Conservation (phyloP, 805 yeast genomes). For the Suhomyces tanzawaensis region DNA sequence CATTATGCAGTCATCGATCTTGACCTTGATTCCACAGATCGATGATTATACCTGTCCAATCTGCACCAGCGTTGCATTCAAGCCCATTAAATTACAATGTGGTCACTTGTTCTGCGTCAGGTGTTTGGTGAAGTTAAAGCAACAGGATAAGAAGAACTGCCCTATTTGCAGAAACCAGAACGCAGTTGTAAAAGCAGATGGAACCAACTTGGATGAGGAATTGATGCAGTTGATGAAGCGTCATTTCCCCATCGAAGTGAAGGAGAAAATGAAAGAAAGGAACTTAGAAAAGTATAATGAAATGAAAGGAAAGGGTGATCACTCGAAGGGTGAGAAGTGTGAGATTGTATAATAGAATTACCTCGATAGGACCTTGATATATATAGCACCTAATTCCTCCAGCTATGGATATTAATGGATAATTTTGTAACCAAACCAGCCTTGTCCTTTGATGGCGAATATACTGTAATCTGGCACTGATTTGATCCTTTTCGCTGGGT, state of each 20-base stretch:
- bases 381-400: no score
- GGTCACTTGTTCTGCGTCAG: constrained; percentile 71
- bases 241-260: constrained; percentile 67
- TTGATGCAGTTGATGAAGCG: constrained; percentile 51
- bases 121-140: constrained; percentile 66
- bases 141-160: constrained; percentile 56
- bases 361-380: no score
- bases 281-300: constrained; percentile 37
- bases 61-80: constrained; percentile 66
- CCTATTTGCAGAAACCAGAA: constrained; percentile 60
- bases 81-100: constrained; percentile 65
- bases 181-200: constrained; percentile 58
- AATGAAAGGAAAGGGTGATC: constrained; percentile 20
- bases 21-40: constrained; percentile 64
- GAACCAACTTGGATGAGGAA: constrained; percentile 54
- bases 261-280: constrained; percentile 57
- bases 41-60: constrained; percentile 78
- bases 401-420: no score
- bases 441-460: no score
- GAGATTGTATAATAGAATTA: constrained; percentile 12
- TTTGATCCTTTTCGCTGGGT: no score
- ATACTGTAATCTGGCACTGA: no score
- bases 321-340: constrained; percentile 17
- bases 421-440: no score
- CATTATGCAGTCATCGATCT: constrained; percentile 52